Evolutionary conservation across 768 basidiomycete genomes (phyloP).

Genomic region (Mycena maculata): DNA sequence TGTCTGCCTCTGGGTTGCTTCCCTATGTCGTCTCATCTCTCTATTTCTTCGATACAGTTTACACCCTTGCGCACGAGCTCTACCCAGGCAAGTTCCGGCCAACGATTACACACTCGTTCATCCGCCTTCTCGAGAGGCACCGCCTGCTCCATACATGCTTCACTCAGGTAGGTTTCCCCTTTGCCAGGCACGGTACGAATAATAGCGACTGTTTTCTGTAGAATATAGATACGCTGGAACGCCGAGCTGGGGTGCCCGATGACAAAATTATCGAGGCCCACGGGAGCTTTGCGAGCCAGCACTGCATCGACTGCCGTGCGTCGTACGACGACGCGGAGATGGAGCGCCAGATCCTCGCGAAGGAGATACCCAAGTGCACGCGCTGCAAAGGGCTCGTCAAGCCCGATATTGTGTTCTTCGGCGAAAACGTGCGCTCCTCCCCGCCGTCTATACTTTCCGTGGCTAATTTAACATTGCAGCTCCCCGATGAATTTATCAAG

Average conservation of each 20-base stretch:
- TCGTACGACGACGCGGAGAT: slow-evolving; percentile 76
- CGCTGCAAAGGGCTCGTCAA: slow-evolving; percentile 82
- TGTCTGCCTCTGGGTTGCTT: too few species aligned
- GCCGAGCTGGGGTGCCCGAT: slow-evolving; percentile 80
- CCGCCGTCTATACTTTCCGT: neutral
- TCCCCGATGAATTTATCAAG: slow-evolving; percentile 76
- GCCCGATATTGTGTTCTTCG: slow-evolving; percentile 97
- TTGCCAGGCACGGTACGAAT: neutral
- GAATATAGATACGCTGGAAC: slow-evolving; percentile 94
- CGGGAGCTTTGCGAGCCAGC: slow-evolving; percentile 90
- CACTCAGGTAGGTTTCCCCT: slow-evolving; percentile 65
- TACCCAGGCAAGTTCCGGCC: slow-evolving; percentile 93
- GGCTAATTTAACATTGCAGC: slow-evolving; percentile 52
- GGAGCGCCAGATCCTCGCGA: slow-evolving; percentile 67
- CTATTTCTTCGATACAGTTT: slow-evolving; percentile 61
- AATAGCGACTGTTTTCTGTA: slow-evolving; percentile 47
- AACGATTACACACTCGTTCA: slow-evolving; percentile 90
- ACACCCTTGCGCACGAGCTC: slow-evolving; percentile 91
- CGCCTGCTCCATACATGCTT: slow-evolving; percentile 80
- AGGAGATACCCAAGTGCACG: slow-evolving; percentile 75
- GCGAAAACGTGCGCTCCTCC: slow-evolving; percentile 69
- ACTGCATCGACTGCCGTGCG: slow-evolving; percentile 80
- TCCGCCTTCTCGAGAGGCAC: slow-evolving; percentile 81
- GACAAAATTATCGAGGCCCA: slow-evolving; percentile 92
- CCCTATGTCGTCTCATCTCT: neutral